Percentiles rank a stretch among this genome's conserved stretches.
phyloP scores from a whole-genome alignment of 768 basidiomycete genomes.

The Suillus americanus region DNA sequence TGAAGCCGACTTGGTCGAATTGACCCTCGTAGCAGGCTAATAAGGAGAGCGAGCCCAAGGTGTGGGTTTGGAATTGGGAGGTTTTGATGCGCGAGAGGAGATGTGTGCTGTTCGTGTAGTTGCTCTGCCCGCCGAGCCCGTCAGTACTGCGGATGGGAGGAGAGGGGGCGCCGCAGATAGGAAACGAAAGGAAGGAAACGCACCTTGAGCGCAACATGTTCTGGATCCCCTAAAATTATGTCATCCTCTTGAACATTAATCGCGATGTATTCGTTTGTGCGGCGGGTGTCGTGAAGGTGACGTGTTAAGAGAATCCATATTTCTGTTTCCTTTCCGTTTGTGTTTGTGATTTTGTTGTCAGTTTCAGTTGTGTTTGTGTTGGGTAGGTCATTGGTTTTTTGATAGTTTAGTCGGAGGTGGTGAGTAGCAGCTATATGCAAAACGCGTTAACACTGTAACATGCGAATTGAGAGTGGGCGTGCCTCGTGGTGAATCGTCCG shows the following conservation, averaged over 20 bases:
- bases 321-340: conserved; percentile 30
- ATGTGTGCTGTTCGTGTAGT: conserved; percentile 44
- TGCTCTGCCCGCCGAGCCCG: conserved; percentile 27
- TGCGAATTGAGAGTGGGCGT: conserved; percentile 23
- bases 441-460: neutral
- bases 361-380: conserved; percentile 1
- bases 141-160: neutral
- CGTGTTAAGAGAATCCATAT: conserved; percentile 83
- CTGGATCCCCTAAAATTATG: conserved; percentile 29
- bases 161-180: neutral
- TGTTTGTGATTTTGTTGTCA: neutral
- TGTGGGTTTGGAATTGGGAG: neutral
- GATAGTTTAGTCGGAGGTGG: conserved; percentile 42
- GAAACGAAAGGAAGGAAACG: neutral
- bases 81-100: conserved; percentile 28
- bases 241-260: conserved; percentile 45
- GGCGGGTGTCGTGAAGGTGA: conserved; percentile 63
- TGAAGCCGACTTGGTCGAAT: conserved; percentile 60
- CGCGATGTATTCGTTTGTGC: conserved; percentile 67
- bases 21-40: conserved; percentile 71
- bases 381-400: neutral
- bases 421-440: conserved; percentile 35
- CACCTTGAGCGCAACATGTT: conserved; percentile 41
- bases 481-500: conserved; percentile 30
- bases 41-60: conserved; percentile 46